Percentiles rank a stretch among this genome's conserved stretches.
Evolutionary conservation across 2,329 filamentous ascomycete genomes (phyloP).

Genomic region (Trichothecium sympodiale): DNA sequence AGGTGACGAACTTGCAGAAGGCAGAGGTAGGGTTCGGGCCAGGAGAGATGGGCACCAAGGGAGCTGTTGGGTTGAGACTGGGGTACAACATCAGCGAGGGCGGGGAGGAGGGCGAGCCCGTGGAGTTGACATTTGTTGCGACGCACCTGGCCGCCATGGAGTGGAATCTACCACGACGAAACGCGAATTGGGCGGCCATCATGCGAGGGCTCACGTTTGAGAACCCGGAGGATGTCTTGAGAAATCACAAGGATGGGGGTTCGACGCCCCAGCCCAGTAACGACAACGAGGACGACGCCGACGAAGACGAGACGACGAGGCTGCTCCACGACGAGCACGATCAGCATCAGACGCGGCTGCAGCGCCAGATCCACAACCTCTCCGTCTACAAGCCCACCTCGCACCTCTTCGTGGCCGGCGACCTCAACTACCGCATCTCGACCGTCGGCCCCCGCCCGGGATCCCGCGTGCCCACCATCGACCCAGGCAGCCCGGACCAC

Average conservation of each 20-base stretch:
- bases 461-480: slow-evolving; percentile 52
- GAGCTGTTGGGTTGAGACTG: slow-evolving; percentile 73
- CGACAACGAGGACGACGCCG: slow-evolving; percentile 11
- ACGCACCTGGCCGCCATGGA: slow-evolving; percentile 88
- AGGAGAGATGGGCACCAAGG: slow-evolving; percentile 90
- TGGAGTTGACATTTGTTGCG: slow-evolving; percentile 73
- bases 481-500: slow-evolving; percentile 45
- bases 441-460: slow-evolving; percentile 48
- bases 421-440: slow-evolving; percentile 89
- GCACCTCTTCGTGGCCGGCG: slow-evolving; percentile 78
- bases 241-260: slow-evolving; percentile 6
- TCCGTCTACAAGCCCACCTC: slow-evolving; percentile 65
- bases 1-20: slow-evolving; percentile 57
- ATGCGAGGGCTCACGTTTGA: slow-evolving; percentile 70
- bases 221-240: slow-evolving; percentile 32
- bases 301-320: slow-evolving; percentile 13
- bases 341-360: slow-evolving; percentile 22
- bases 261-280: slow-evolving; percentile 4
- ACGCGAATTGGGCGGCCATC: slow-evolving; percentile 81
- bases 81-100: slow-evolving; percentile 71
- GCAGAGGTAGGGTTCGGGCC: slow-evolving; percentile 77
- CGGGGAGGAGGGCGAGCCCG: slow-evolving; percentile 18
- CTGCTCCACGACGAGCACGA: slow-evolving; percentile 24
- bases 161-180: slow-evolving; percentile 60
- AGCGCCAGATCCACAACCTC: slow-evolving; percentile 38